phyloP scores from a whole-genome alignment of 2,329 filamentous ascomycete species.

The Fusarium paranaense region DNA sequence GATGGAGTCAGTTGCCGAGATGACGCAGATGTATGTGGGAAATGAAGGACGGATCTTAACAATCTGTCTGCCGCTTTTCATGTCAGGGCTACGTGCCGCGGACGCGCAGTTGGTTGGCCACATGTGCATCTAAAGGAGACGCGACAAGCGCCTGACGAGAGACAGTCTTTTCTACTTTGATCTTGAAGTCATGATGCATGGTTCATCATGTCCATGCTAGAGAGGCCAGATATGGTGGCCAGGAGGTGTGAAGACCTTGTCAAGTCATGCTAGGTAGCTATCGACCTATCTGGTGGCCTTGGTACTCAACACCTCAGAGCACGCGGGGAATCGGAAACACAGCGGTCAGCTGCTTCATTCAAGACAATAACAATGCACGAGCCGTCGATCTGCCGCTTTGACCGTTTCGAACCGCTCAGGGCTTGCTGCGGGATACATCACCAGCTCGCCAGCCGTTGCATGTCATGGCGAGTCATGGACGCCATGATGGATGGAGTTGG shows the following conservation, averaged over 20 bases:
- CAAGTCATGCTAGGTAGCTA: background rate
- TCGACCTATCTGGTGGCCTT: background rate
- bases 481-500: background rate
- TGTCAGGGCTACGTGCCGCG: background rate
- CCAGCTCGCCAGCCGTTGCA: background rate
- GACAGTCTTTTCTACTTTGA: background rate
- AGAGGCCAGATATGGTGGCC: background rate
- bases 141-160: slow-evolving; percentile 5
- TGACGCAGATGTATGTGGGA: background rate
- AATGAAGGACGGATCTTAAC: background rate
- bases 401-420: background rate
- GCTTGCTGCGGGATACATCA: background rate
- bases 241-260: background rate
- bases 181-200: background rate
- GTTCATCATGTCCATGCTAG: background rate
- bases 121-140: background rate
- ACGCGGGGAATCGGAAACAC: background rate
- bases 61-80: background rate
- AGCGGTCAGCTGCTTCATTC: background rate
- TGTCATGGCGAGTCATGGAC: background rate
- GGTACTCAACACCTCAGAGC: background rate
- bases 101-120: background rate
- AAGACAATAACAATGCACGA: background rate
- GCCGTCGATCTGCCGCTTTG: background rate
- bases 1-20: background rate